Evolutionary conservation across 2,329 filamentous ascomycete species (phyloP), one percentile per base, ranked within the genome.

Genomic region (Fusarium piperis): DNA sequence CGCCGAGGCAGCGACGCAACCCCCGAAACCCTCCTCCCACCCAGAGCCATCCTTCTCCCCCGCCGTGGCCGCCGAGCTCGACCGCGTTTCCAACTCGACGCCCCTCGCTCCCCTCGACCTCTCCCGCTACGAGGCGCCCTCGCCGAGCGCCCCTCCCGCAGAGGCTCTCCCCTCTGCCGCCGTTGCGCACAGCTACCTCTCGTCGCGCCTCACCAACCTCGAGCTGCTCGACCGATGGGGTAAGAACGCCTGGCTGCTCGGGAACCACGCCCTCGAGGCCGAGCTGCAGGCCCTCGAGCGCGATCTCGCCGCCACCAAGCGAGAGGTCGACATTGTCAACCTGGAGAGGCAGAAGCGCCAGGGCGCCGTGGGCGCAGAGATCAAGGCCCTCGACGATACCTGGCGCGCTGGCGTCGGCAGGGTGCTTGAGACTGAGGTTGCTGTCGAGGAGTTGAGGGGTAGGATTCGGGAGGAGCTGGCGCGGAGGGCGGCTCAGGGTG

Each of bases 171-270:
- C 88, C 15, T 83, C 79, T 51, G 84, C 87, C 57, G 85, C 86
- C 81, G 80, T 86, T 1, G 81, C 85, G 55, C 84, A 82, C 44
- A 78, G 84, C n/a, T 89, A 90, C 80, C 84, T 91, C 13, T 72
- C 79, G 13, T 77, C 81, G n/a, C 87, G 89, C 4, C 79, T 83
- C 36, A 76, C 85, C 33, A 86, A 89, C 81, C 88, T 97, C 18
- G 84, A 86, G 1, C 86, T 97, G n/a, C 88, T 97, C 20, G 93
- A 96, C 76, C 87, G 87, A 57, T 91, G 91, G 81, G 96, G 95
- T 73, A 94, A 94, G 83, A 97, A 97, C 80, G 92, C 94, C 11
- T 98, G 96, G 95, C 86, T 99, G 62, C 88, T 97, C 10, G 90
- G 90, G 7, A 99, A 99, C 81, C 89, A 91, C 75, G 90, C 93